Evolutionary conservation across 106 monocot species (phyloP).

Genomic region (Platanthera guangdongensis): DNA sequence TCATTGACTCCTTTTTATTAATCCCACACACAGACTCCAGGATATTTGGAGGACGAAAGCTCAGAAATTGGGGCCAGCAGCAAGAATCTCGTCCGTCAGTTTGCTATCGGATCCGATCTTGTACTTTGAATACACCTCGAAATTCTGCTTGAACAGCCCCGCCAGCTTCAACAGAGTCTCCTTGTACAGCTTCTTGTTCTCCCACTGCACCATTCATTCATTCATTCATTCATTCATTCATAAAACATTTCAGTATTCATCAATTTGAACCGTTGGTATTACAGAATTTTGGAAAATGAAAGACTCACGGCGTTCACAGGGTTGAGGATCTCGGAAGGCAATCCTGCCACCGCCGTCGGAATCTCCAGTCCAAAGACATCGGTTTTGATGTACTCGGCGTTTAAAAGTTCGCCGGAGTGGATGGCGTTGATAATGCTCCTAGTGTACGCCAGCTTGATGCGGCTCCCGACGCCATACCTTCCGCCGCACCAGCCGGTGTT

Average conservation of each 20-base stretch:
- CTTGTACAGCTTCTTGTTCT: slow-evolving; percentile 51
- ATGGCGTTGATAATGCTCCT: slow-evolving; percentile 87
- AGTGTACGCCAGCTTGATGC: slow-evolving; percentile 75
- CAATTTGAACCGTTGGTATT: not conserved
- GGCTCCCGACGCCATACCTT: slow-evolving; percentile 90
- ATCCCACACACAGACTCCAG: too few species aligned
- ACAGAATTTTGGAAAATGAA: not conserved
- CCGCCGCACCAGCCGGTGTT: slow-evolving; percentile 98
- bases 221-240: too few species aligned
- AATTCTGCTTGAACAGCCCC: slow-evolving; percentile 88
- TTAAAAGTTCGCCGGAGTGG: slow-evolving; percentile 71
- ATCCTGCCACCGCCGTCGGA: slow-evolving; percentile 56
- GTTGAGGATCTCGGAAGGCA: slow-evolving; percentile 73
- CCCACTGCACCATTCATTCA: slow-evolving; percentile 64
- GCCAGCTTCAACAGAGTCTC: slow-evolving; percentile 87
- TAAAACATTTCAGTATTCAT: not conserved
- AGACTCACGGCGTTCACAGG: slow-evolving; percentile 66
- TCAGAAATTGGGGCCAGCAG: slow-evolving; percentile 69
- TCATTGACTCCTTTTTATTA: too few species aligned
- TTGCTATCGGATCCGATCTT: slow-evolving; percentile 72
- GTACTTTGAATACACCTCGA: slow-evolving; percentile 76
- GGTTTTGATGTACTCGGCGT: slow-evolving; percentile 51
- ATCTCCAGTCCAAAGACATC: slow-evolving; percentile 86
- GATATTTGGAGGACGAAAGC: not conserved
- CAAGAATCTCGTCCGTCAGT: slow-evolving; percentile 82